Base-by-base conservation (phyloP, 306 rosid genomes). In the Citrullus colocynthis region DNA sequence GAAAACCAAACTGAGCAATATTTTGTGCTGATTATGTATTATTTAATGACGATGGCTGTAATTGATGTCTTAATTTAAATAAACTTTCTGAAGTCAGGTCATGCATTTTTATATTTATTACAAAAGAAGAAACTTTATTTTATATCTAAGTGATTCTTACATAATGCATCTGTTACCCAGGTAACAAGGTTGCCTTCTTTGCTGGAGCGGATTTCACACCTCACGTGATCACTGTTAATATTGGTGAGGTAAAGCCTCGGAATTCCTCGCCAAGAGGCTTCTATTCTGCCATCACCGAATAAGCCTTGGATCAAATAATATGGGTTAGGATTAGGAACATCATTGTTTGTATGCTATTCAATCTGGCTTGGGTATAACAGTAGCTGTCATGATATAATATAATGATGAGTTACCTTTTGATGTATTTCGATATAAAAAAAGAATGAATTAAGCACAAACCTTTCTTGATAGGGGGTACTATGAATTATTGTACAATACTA, bases 201-300 rank as follows among this genome's bases (percentile, higher is more conserved):
- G 66, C 59, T 36, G 78, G 78, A 20, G 63, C 78, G 37, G 65
- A 55, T 32, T 75, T 76, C 42, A 76, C 69, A 37, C 79, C 79
- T 76, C 79, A 76, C 28, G 52, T 58, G 21, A 36, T 76, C 21
- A 76, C 79, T 76, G 79, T 76, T 58, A 56, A 76, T 39, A 41
- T 45, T 58, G 79, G 79, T 37, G 79, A 76, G 79, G 79, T 76
- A 76, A 24, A 37, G 79, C 2, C 55, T 76, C 42, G 24, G 62
- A 56, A 57, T 30, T 32, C 32, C 64, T 10, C 3, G 24, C 15
- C 17, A 30, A 54, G 60, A n/a, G 61, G 13, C 15, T 28, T 16
- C 44, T 30, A 49, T 73, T 48, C 57, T 71, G 24, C 14, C 59
- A 45, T 45, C 41, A 21, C 7, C 15, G 76, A 24, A 71, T 21